These are phyloP conservation scores for Penicillium malachiteum DNA, from an alignment of 495 filamentous ascomycete genomes.

Conservation along the genomic window DNA sequence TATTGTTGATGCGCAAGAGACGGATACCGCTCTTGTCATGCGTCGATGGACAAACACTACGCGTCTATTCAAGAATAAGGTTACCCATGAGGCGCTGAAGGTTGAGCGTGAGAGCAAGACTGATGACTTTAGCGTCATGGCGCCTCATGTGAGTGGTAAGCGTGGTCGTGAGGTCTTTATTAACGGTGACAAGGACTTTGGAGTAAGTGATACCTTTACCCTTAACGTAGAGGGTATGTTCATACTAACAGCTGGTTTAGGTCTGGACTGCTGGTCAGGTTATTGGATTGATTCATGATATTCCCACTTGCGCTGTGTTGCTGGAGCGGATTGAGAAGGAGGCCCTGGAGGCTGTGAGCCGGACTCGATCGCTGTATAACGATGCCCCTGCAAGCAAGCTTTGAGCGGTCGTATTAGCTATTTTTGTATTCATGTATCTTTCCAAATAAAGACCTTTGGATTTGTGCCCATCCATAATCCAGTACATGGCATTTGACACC, in stretches of 20 bases:
- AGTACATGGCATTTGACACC: too few relatives aligned
- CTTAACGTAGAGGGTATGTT: not conserved
- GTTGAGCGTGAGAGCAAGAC: slow-evolving; percentile 81
- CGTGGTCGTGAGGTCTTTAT: slow-evolving; percentile 87
- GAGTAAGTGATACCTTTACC: slow-evolving; percentile 56
- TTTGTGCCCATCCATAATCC: too few relatives aligned
- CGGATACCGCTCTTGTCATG: slow-evolving; percentile 85
- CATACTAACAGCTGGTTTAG: slow-evolving; percentile 32
- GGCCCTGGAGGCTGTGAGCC: slow-evolving; percentile 52
- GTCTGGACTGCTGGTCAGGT: slow-evolving; percentile 73
- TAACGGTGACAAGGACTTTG: slow-evolving; percentile 87
- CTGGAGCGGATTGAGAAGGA: slow-evolving; percentile 62
- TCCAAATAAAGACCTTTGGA: too few relatives aligned
- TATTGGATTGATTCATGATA: slow-evolving; percentile 68
- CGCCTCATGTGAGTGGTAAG: slow-evolving; percentile 87
- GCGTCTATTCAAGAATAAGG: slow-evolving; percentile 85
- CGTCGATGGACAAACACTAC: slow-evolving; percentile 92
- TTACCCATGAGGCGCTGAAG: slow-evolving; percentile 74
- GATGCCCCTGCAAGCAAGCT: slow-evolving; percentile 41
- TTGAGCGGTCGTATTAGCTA: slow-evolving; percentile 7
- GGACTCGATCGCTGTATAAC: slow-evolving; percentile 38
- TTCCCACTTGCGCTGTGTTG: slow-evolving; percentile 61
- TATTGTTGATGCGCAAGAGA: slow-evolving; percentile 86
- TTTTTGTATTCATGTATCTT: not conserved
- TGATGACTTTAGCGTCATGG: slow-evolving; percentile 90